phyloP scores from a whole-genome alignment of 305 asterid species.

The Caryopteris hybrid region DNA sequence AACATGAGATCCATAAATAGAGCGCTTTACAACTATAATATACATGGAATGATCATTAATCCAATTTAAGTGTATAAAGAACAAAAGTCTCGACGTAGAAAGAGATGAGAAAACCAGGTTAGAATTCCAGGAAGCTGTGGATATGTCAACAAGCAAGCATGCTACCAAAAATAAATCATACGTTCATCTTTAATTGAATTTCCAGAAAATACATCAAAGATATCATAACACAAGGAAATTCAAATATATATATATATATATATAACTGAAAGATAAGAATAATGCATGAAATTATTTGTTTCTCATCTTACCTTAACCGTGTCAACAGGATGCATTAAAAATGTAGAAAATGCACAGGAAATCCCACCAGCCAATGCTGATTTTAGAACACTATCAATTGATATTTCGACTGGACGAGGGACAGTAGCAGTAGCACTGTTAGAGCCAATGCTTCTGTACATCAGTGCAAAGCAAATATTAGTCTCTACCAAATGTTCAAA shows the following conservation, averaged over 20 bases:
- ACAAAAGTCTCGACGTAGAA: background rate
- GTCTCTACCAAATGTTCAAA: background rate
- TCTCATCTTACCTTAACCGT: slow-evolving; percentile 62
- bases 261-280: too few relatives aligned
- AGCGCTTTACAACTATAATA: too few relatives aligned
- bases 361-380: slow-evolving; percentile 97
- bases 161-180: background rate
- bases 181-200: background rate
- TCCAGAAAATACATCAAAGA: background rate
- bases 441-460: slow-evolving; percentile 59
- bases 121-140: background rate
- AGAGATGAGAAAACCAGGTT: too few relatives aligned
- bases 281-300: background rate
- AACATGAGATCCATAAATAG: background rate
- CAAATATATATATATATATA: too few relatives aligned
- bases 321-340: slow-evolving; percentile 83
- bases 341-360: slow-evolving; percentile 79
- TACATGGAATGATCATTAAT: background rate
- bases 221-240: background rate
- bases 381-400: slow-evolving; percentile 70
- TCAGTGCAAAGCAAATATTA: slow-evolving; percentile 4
- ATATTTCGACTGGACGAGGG: slow-evolving; percentile 72
- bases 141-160: background rate
- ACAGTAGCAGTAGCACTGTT: slow-evolving; percentile 65
- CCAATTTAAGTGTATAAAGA: background rate